These are phyloP conservation scores for Actinomucor elegans DNA, from an alignment of 371 early-diverging fungal genomes.

Conservation along the genomic window DNA sequence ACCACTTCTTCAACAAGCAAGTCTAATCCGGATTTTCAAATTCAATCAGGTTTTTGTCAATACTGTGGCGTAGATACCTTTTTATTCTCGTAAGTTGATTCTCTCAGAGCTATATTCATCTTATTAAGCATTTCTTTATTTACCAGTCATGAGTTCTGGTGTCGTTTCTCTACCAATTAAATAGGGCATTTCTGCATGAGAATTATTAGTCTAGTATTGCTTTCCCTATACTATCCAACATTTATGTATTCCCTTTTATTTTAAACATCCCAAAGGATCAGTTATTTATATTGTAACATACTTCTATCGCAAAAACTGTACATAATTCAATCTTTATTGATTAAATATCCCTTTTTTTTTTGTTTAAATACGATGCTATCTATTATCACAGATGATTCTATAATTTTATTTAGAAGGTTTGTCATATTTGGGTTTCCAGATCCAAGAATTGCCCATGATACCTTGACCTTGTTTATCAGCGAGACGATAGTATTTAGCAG, in stretches of 20 bases:
- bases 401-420: background rate
- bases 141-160: background rate
- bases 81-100: conserved; percentile 11
- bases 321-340: no score
- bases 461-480: conserved; percentile 82
- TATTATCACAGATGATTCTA: background rate
- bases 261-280: no score
- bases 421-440: conserved; percentile 49
- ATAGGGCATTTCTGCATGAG: no score
- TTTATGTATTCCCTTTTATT: no score
- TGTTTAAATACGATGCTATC: background rate
- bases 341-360: background rate
- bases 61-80: conserved; percentile 16
- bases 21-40: background rate
- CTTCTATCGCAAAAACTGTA: no score
- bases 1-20: background rate
- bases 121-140: no score
- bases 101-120: no score
- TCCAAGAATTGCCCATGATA: conserved; percentile 87
- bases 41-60: conserved; percentile 11
- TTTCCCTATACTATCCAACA: no score
- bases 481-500: conserved; percentile 82
- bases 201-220: no score
- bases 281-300: no score
- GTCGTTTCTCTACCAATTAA: background rate